A percentile compares a stretch with the other conserved stretches of the same genome.
These are phyloP conservation scores for Dactylonectria macrodidyma DNA, from an alignment of 2,329 filamentous ascomycete genomes.

Conservation along the genomic window DNA sequence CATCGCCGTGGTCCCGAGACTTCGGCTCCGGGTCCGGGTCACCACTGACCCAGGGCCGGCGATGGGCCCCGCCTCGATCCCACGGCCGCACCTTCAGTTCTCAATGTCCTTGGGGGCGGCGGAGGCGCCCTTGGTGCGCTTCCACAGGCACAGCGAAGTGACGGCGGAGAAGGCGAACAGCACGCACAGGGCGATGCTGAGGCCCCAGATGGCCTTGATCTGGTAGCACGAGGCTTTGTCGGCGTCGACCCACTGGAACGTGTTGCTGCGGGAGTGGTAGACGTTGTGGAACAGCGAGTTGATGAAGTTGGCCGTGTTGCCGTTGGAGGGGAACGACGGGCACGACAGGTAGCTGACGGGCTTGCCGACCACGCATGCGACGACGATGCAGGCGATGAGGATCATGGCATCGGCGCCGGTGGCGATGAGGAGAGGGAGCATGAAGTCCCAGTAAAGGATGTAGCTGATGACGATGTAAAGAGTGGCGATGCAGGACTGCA, in stretches of 20 bases:
- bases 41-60: neutral
- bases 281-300: constrained; percentile 60
- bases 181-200: constrained; percentile 84
- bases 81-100: constrained; percentile 64
- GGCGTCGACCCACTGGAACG: constrained; percentile 64
- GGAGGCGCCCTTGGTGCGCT: constrained; percentile 64
- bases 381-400: constrained; percentile 83
- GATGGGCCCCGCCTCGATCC: constrained; percentile 45
- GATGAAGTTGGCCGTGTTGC: constrained; percentile 62
- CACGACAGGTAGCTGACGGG: constrained; percentile 87
- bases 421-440: constrained; percentile 81
- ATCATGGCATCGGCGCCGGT: constrained; percentile 77
- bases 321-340: constrained; percentile 61
- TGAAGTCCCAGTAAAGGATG: constrained; percentile 84
- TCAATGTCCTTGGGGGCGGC: constrained; percentile 64
- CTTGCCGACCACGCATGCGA: constrained; percentile 83
- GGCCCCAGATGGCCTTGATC: constrained; percentile 90
- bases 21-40: constrained; percentile 46
- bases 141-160: constrained; percentile 73
- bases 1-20: constrained; percentile 58
- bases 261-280: constrained; percentile 51
- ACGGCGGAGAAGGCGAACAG: constrained; percentile 77
- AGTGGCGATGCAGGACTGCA: constrained; percentile 81
- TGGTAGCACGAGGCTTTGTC: constrained; percentile 80
- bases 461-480: constrained; percentile 86